Base-by-base conservation (phyloP, 257 asterid species). In the Solanum ossicruentum region DNA sequence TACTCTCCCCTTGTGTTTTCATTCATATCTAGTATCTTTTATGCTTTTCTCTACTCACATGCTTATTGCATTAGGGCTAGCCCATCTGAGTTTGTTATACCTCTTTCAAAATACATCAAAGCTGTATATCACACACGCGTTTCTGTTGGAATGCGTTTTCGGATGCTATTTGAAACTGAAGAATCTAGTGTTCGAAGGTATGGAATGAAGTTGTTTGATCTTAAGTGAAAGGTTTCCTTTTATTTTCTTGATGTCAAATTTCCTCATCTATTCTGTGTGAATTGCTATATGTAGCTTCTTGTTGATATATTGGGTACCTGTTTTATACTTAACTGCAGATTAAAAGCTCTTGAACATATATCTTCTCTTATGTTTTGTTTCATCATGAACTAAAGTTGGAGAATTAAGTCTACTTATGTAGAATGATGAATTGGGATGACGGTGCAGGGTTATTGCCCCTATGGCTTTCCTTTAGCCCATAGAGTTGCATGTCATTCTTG, bases 161-260 rank as follows among this genome's bases (percentile, higher is more conserved):
- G 99, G 45, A 96, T 96, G 99, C 93, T 96, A 45, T 96, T 96
- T 88, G 99, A 96, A 90, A 96, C 98, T 81, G 99, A 96, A 90
- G 99, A 96, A 93, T 96, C 99, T 49, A 96, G 98, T 87, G 98
- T 96, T 69, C 99, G 99, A 89, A 96, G 99, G 99, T 95, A 88
- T 55, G 26, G 67, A 21, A 71, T 71, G 55, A 71, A 39, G 15
- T 67, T 52, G 65, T 80, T 32, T n/a, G 71, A 61, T 77, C 36
- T 78, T 28, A 28, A 17, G 49, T 17, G 66, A 26, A 28, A 52
- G 28, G 17, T 52, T 10, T 52, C 28, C 66, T 28, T 78, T 28
- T 78, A 28, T 28, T 32, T 21, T 28, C 28, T 26, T 78, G 66
- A 54, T 6, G 28, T 16, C 45, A 52, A 28, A 10, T 43, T 72